A percentile compares a stretch with the other conserved stretches of the same genome.
Evolutionary conservation across 2,329 filamentous ascomycete genomes (phyloP).

Genomic region (Dactylella cylindrospora): DNA sequence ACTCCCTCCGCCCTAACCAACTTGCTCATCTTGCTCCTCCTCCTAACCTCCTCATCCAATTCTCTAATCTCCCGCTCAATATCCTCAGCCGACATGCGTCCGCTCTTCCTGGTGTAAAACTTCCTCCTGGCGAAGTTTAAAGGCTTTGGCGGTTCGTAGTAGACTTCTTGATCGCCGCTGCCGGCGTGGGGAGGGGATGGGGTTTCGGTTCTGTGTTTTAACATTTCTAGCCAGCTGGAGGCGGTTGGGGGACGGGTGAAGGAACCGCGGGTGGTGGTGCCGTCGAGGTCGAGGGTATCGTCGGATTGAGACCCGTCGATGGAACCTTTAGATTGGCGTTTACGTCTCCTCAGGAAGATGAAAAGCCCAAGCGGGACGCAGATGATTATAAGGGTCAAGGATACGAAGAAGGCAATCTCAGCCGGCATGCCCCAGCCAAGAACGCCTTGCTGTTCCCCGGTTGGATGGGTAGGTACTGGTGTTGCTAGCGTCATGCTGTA

Average conservation of each 20-base stretch:
- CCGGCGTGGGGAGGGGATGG: conserved; percentile 29
- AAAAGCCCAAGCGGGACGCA: conserved; percentile 21
- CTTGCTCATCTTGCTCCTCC: conserved; percentile 24
- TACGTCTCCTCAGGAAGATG: conserved; percentile 19
- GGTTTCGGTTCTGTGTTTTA: conserved; percentile 38
- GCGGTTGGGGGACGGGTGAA: conserved; percentile 35
- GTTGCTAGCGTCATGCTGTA: conserved; percentile 18
- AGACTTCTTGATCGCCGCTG: conserved; percentile 8
- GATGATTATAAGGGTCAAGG: conserved; percentile 16
- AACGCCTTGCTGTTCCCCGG: conserved; percentile 1
- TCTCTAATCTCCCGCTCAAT: conserved; percentile 38
- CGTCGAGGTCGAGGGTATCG: conserved; percentile 17
- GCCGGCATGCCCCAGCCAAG: conserved; percentile 31
- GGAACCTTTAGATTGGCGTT: conserved; percentile 4
- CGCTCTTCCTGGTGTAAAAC: conserved; percentile 20
- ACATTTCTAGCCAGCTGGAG: conserved; percentile 40
- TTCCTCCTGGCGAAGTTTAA: conserved; percentile 26
- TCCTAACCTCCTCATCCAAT: conserved; percentile 36
- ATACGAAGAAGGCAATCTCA: conserved; percentile 30
- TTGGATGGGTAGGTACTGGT: neutral
- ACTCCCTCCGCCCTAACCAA: conserved; percentile 34
- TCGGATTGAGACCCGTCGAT: neutral
- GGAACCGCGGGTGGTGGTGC: conserved; percentile 13
- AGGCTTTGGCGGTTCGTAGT: conserved; percentile 38
- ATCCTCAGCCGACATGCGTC: conserved; percentile 27